Base-by-base conservation (phyloP, 495 filamentous ascomycete genomes). In the Annulohypoxylon moriforme region DNA sequence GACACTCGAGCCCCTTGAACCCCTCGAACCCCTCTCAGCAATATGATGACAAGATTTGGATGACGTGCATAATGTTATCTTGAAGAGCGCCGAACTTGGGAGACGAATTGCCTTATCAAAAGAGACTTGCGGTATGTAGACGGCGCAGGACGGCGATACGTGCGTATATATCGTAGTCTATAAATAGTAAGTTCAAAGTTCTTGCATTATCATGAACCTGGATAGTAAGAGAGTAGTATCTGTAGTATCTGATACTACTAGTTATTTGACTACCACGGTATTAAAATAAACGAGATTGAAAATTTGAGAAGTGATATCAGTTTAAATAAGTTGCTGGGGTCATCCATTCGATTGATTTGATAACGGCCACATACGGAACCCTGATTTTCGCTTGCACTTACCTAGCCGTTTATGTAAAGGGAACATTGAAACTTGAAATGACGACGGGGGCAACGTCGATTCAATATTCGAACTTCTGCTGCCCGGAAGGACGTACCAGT, bases 1-100 rank as follows among this genome's bases (percentile, higher is more conserved):
- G 49, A 25, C 49, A 10, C 20, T 50, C 46, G 36, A 44, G 40
- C 40, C 40, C 38, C 40, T n/a, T 44, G 40, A 44, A 20, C 40
- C 40, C 40, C 40, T 44, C 40, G 10, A 42, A 42, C 40, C 40
- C n/a, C 46, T 49, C 46, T 13, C 18, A 27, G 18, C 57, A 40
- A 44, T 47, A n/a, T 55, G 47, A 61, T 52, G 46, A 49, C 34
- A 55, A 49, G 34, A 66, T 66, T 55, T 53, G 40, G 50, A 71
- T 67, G 68, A 71, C 68, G 68, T 71, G 68, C 68, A 71, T 44
- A 44, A 44, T 44, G 40, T 71, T 66, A 65, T 60, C 68, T 52
- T 52, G 6, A 59, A 5, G 14, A 2, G 20, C 42, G 10, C 27
- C 6, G 29, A 47, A 49, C 22, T 31, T 22, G 8, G 33, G 58